A percentile compares a stretch with the other conserved stretches of the same genome.
phyloP scores from a whole-genome alignment of 2,329 filamentous ascomycete species.

The Xylogone sp. region DNA sequence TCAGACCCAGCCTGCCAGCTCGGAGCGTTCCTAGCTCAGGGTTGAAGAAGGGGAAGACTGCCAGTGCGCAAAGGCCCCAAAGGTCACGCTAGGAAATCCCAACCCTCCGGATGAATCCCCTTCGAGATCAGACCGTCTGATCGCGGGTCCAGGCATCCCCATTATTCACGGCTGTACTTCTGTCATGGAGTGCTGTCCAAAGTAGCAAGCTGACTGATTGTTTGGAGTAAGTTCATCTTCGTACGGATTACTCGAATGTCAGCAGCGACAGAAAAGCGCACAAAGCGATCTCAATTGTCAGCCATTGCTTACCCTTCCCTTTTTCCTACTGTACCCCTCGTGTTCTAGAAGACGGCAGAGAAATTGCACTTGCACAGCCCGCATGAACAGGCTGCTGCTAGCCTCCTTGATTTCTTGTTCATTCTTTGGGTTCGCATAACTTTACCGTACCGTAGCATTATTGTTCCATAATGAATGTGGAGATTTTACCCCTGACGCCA shows the following conservation, averaged over 20 bases:
- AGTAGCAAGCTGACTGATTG: not conserved
- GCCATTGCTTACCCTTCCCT: too few relatives aligned
- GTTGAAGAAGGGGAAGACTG: not conserved
- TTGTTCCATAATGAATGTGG: not conserved
- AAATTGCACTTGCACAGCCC: too few relatives aligned
- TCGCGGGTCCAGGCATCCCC: not conserved
- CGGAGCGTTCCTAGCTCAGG: too few relatives aligned
- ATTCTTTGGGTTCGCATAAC: not conserved
- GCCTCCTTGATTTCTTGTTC: not conserved
- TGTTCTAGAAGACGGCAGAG: too few relatives aligned
- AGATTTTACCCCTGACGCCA: not conserved
- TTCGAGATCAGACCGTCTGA: not conserved
- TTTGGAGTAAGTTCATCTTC: not conserved
- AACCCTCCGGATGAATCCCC: not conserved
- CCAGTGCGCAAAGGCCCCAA: too few relatives aligned
- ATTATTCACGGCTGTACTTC: not conserved
- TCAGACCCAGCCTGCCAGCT: too few relatives aligned
- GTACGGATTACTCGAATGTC: not conserved
- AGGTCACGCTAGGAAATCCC: not conserved
- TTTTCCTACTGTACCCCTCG: too few relatives aligned
- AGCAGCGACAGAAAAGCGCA: too few relatives aligned
- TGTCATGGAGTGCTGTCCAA: not conserved
- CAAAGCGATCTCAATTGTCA: too few relatives aligned
- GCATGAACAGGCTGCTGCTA: too few relatives aligned
- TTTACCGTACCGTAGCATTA: too few relatives aligned